Conservation (phyloP, 1,284 basidiomycete genomes). For the Tilletiopsis washingtonensis region DNA sequence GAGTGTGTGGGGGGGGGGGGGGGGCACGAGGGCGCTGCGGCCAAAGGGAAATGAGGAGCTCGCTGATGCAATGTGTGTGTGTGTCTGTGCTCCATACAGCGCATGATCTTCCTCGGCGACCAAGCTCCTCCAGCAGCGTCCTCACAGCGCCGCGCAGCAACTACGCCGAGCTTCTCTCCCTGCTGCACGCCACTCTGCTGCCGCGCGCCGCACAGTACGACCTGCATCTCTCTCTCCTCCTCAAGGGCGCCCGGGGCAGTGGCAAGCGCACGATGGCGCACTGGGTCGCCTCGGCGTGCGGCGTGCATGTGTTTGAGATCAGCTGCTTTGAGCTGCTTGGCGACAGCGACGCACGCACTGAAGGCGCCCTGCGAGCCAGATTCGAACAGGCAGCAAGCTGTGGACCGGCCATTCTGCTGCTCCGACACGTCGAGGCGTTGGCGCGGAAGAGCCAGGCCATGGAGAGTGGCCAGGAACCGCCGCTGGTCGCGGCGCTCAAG, state of each 20-base stretch:
- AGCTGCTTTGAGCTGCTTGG: constrained; percentile 78
- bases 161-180: constrained; percentile 19
- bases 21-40: too few relatives aligned
- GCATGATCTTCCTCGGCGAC: too few relatives aligned
- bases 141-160: constrained; percentile 15
- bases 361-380: constrained; percentile 64
- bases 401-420: constrained; percentile 74
- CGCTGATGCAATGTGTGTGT: too few relatives aligned
- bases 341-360: constrained; percentile 71
- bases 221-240: constrained; percentile 52
- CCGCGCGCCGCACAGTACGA: constrained; percentile 25
- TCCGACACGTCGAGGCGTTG: constrained; percentile 78
- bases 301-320: constrained; percentile 76
- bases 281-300: constrained; percentile 60
- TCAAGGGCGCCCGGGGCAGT: constrained; percentile 65
- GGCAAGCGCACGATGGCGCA: constrained; percentile 63
- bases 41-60: too few relatives aligned
- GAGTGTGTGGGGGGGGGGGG: too few relatives aligned
- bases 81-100: too few relatives aligned
- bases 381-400: constrained; percentile 73
- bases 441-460: constrained; percentile 61
- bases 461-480: constrained; percentile 65
- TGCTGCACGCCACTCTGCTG: constrained; percentile 36
- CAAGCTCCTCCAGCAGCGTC: too few relatives aligned
- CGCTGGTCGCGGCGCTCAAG: constrained; percentile 58